phyloP scores from a whole-genome alignment of 352 stramenopile species.

The Thraustochytrium sp. region DNA sequence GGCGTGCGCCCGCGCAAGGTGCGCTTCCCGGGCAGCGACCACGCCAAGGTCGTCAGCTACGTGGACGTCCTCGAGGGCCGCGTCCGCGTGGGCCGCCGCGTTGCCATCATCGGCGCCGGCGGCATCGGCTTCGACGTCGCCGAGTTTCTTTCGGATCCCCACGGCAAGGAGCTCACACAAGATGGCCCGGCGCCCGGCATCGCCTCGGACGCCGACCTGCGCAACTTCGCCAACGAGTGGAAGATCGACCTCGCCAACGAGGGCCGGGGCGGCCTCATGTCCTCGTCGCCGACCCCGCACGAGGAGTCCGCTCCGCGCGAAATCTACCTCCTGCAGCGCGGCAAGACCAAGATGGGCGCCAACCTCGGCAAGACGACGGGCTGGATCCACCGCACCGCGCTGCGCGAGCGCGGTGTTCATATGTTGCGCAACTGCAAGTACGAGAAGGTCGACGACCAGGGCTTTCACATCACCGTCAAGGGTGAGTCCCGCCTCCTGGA shows the following conservation, averaged over 20 bases:
- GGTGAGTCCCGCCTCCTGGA: constrained; percentile 72
- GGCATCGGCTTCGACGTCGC: constrained; percentile 97
- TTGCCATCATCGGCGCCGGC: constrained; percentile 90
- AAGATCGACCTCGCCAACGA: constrained; percentile 78
- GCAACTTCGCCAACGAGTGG: constrained; percentile 86
- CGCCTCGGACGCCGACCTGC: constrained; percentile 60
- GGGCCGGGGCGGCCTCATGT: constrained; percentile 70
- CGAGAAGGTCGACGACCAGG: constrained; percentile 85
- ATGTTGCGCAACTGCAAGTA: constrained; percentile 88
- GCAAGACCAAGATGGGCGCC: constrained; percentile 81
- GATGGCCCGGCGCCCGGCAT: constrained; percentile 47
- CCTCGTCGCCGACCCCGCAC: constrained; percentile 53
- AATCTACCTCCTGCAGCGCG: constrained; percentile 89
- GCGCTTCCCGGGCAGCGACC: constrained; percentile 73
- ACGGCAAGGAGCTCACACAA: constrained; percentile 41
- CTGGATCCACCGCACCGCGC: constrained; percentile 89
- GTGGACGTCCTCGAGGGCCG: constrained; percentile 87
- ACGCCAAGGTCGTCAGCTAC: constrained; percentile 85
- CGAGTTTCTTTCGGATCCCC: constrained; percentile 82
- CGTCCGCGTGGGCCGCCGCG: constrained; percentile 73
- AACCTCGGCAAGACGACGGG: constrained; percentile 89
- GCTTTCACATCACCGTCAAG: constrained; percentile 84
- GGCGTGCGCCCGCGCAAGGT: constrained; percentile 80
- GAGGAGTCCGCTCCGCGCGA: constrained; percentile 61
- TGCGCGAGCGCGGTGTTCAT: constrained; percentile 80